Evolutionary conservation across 371 early-diverging fungal genomes (phyloP).

Genomic region (Dichotomocladium elegans): DNA sequence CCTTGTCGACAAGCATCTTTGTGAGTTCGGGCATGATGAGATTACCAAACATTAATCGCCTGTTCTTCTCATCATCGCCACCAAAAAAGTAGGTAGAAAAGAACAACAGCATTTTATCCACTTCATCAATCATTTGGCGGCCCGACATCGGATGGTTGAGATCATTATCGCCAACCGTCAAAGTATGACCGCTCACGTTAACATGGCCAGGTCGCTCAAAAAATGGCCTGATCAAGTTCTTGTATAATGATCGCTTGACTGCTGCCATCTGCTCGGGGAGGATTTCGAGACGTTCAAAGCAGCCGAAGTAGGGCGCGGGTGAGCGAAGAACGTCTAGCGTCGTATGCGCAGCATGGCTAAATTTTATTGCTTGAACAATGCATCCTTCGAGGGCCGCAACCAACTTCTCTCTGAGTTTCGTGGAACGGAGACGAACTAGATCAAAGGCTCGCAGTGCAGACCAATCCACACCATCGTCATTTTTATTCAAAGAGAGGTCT

Average conservation of each 20-base stretch:
- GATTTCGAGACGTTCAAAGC: slow-evolving; percentile 4
- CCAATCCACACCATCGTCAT: too few relatives aligned
- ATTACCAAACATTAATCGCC: slow-evolving; percentile 11
- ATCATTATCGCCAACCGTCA: neutral
- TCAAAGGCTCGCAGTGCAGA: neutral
- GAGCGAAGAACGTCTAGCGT: neutral
- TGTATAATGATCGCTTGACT: slow-evolving; percentile 1
- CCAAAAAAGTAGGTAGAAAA: neutral
- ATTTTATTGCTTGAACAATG: neutral
- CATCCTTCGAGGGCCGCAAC: neutral
- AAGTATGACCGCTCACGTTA: neutral
- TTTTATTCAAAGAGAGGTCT: too few relatives aligned
- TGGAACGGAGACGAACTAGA: neutral
- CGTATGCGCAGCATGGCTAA: neutral
- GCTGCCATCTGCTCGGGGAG: neutral
- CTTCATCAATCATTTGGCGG: neutral
- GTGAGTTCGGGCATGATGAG: slow-evolving; percentile 18
- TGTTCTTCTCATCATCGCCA: neutral
- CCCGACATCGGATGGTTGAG: neutral
- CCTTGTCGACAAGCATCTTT: slow-evolving; percentile 2
- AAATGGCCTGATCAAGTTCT: neutral
- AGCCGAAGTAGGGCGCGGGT: slow-evolving; percentile 1
- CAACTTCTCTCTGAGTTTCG: neutral
- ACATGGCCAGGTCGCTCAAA: neutral
- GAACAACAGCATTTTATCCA: slow-evolving; percentile 1